These are phyloP conservation scores for Ophiostoma ulmi DNA, from an alignment of 2,329 filamentous ascomycete species.

Conservation along the genomic window DNA sequence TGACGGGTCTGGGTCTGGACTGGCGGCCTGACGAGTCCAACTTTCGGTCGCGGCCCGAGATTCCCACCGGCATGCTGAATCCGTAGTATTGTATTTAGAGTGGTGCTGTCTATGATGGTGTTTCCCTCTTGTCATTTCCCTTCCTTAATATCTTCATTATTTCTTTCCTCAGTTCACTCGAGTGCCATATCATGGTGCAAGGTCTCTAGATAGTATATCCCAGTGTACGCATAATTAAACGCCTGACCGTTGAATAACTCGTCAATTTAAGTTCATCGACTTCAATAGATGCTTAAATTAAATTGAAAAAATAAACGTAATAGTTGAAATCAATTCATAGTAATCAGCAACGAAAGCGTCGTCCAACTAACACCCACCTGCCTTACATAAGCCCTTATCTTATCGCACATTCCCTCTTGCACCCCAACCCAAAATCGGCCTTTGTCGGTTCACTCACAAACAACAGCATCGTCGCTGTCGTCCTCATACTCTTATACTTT, in stretches of 20 bases:
- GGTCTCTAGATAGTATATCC: too few species aligned
- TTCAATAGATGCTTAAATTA: too few species aligned
- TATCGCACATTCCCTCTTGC: slow-evolving; percentile 13
- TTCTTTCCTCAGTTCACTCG: too few species aligned
- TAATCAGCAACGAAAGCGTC: not conserved
- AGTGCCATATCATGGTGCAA: too few species aligned
- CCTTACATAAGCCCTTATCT: slow-evolving; percentile 18
- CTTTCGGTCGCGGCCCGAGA: slow-evolving; percentile 28
- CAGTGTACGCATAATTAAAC: too few species aligned
- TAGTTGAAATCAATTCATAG: not conserved
- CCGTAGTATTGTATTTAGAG: not conserved
- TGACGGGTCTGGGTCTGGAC: slow-evolving; percentile 34
- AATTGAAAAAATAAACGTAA: not conserved
- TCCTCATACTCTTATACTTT: not conserved
- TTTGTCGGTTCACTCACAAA: slow-evolving; percentile 18
- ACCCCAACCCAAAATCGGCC: slow-evolving; percentile 21
- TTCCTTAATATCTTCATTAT: not conserved
- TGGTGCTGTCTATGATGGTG: not conserved
- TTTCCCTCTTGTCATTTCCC: not conserved
- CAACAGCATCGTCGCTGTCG: slow-evolving; percentile 5
- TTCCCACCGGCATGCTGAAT: slow-evolving; percentile 25
- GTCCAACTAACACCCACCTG: not conserved
- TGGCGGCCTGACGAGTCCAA: slow-evolving; percentile 38
- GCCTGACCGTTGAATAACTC: too few species aligned
- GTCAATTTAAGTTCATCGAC: too few species aligned